These are phyloP conservation scores for Cercospora nicotianae DNA, from an alignment of 2,329 filamentous ascomycete genomes.

Conservation along the genomic window DNA sequence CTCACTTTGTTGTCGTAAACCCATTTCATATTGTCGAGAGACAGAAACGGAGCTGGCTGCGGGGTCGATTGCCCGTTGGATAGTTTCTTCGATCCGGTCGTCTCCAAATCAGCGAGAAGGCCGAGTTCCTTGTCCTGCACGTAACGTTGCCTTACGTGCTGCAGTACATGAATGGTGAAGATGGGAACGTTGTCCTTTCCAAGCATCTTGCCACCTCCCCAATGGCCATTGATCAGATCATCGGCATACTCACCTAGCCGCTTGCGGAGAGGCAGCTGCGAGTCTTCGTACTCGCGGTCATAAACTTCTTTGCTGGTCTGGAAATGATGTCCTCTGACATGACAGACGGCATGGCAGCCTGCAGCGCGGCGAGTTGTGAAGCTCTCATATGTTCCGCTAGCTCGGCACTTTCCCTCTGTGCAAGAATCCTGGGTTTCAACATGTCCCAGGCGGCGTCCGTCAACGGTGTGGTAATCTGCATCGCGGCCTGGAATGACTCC, in stretches of 20 bases:
- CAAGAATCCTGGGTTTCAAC: conserved; percentile 65
- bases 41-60: conserved; percentile 48
- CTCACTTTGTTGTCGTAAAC: conserved; percentile 76
- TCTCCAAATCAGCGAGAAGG: conserved; percentile 24
- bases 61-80: conserved; percentile 25
- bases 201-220: conserved; percentile 64
- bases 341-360: conserved; percentile 50
- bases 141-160: conserved; percentile 58
- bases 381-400: conserved; percentile 54
- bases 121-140: conserved; percentile 37
- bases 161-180: conserved; percentile 71
- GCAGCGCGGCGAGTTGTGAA: conserved; percentile 41
- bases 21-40: conserved; percentile 84
- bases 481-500: conserved; percentile 71
- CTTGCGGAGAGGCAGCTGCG: conserved; percentile 66
- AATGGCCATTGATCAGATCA: conserved; percentile 65
- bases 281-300: conserved; percentile 70
- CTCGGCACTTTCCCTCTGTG: conserved; percentile 66
- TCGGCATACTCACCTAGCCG: conserved; percentile 67
- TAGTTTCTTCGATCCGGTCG: conserved; percentile 15
- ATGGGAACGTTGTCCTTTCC: conserved; percentile 63
- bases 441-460: conserved; percentile 69
- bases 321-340: conserved; percentile 51
- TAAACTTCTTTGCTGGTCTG: conserved; percentile 57
- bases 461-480: conserved; percentile 67